Evolutionary conservation across 805 yeast species (phyloP).

Genomic region (Ogataea corticis): DNA sequence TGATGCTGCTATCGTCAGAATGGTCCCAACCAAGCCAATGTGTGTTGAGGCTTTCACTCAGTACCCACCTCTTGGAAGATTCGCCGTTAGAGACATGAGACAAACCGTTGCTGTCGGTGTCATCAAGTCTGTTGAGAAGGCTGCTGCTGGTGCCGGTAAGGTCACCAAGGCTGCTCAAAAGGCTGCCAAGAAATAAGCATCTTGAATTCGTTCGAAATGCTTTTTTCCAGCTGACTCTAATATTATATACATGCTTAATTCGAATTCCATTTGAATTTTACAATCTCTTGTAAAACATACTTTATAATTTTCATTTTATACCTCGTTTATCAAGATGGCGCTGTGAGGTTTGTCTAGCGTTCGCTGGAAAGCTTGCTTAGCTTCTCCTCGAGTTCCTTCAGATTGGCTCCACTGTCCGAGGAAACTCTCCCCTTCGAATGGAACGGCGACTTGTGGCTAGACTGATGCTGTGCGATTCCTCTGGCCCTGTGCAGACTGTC

Average conservation of each 20-base stretch:
- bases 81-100: conserved; percentile 99
- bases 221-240: conserved; percentile 4
- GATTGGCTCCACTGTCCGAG: conserved; percentile 8
- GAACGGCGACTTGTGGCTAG: not conserved
- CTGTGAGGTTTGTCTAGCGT: not conserved
- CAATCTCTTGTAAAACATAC: not conserved
- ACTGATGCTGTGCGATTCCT: conserved; percentile 16
- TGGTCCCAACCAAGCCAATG: conserved; percentile 87
- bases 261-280: conserved; percentile 15
- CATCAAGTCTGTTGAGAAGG: conserved; percentile 91
- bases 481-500: conserved; percentile 25
- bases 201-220: not conserved
- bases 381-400: conserved; percentile 15
- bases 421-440: not conserved
- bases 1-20: conserved; percentile 91
- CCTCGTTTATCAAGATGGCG: not conserved
- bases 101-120: conserved; percentile 99
- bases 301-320: not conserved
- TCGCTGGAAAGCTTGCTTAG: conserved; percentile 13
- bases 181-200: conserved; percentile 66
- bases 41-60: conserved; percentile 94
- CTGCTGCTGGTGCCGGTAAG: conserved; percentile 81
- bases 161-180: conserved; percentile 94
- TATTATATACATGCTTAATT: conserved; percentile 13
- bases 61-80: conserved; percentile 97